phyloP scores from a whole-genome alignment of 1,284 basidiomycete genomes.

The Porogramme epimiltina region DNA sequence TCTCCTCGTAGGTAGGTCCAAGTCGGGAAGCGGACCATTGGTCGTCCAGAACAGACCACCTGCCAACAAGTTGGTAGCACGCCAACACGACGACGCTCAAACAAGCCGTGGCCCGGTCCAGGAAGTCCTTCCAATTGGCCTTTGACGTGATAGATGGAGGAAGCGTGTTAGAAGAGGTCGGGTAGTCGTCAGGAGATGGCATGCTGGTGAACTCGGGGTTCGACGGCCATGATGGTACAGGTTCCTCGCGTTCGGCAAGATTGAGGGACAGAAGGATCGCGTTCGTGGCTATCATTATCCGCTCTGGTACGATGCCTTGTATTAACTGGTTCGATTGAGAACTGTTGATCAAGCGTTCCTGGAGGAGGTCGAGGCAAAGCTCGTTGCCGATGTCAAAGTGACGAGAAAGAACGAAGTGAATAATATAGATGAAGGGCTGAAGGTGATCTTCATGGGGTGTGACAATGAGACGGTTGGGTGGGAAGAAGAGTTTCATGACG shows the following conservation, averaged over 20 bases:
- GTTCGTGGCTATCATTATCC: slow-evolving; percentile 76
- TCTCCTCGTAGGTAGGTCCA: slow-evolving; percentile 69
- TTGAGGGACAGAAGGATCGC: slow-evolving; percentile 79
- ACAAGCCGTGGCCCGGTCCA: slow-evolving; percentile 66
- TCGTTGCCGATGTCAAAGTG: slow-evolving; percentile 89
- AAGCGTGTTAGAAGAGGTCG: slow-evolving; percentile 65
- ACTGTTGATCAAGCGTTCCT: slow-evolving; percentile 55
- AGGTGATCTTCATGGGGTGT: slow-evolving; percentile 76
- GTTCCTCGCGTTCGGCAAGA: slow-evolving; percentile 71
- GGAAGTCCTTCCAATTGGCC: slow-evolving; percentile 76
- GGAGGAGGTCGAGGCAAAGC: slow-evolving; percentile 77
- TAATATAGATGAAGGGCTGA: slow-evolving; percentile 78
- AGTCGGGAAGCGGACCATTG: slow-evolving; percentile 68
- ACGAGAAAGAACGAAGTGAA: slow-evolving; percentile 84
- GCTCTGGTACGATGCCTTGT: slow-evolving; percentile 64
- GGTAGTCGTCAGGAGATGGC: slow-evolving; percentile 67
- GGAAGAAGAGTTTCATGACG: slow-evolving; percentile 82
- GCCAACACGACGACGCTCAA: slow-evolving; percentile 64
- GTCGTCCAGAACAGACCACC: slow-evolving; percentile 85
- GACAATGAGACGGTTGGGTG: slow-evolving; percentile 63
- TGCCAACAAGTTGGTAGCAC: slow-evolving; percentile 72
- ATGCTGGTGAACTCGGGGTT: slow-evolving; percentile 68
- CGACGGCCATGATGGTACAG: slow-evolving; percentile 76
- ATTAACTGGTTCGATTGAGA: slow-evolving; percentile 44
- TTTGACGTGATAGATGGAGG: slow-evolving; percentile 57